Evolutionary conservation across 371 early-diverging fungal species (phyloP), one percentile per base, ranked within the genome.

Genomic region (Syncephalastrum contaminatum): DNA sequence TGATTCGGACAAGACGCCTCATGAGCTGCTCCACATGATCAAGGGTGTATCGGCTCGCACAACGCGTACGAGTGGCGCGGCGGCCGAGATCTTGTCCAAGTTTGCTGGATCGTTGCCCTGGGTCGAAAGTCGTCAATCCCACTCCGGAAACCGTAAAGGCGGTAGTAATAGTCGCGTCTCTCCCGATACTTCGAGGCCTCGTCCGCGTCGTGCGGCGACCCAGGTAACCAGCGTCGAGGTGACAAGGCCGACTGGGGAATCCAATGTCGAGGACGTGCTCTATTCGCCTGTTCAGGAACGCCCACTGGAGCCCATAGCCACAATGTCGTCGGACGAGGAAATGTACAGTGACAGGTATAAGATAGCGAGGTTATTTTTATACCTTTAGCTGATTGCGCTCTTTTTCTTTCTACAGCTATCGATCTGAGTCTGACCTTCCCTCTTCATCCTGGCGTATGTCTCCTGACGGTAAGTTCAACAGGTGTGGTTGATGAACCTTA

Each of bases 31-130:
- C 3, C 75, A 75, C 24, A 64, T 69, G 65, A 60, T 76, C 16
- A 70, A 68, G 44, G 65, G 64, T 19, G 68, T 70, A 7, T 67
- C 72, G 8, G 67, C 64, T 12, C 64, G 64, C 36, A 64, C 72
- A 56, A 64, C 67, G n/a, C 56, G 63, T 20, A 72, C 78, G 4
- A 66, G 72, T 25, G 80, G 74, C 10, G 72, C 70, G 4, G 78
- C 78, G 24, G 72, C 69, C 13, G 77, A 67, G 14, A 72, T 74
- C 50, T 19, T 75, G 1, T 66, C 66, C 30, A 64, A 73, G 51
- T 72, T 75, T 22, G 76, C 80, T 15, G 71, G 66, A 8, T 69
- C 69, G 2, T 45, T 69, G 7, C 62, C 69, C 13, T 68, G 64
- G 66, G 55, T 58, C 24, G 60, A 46, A n/a, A 55, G 7, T 18